Conservation (phyloP, 345 rosid genomes). For the Lepidium aucheri region DNA sequence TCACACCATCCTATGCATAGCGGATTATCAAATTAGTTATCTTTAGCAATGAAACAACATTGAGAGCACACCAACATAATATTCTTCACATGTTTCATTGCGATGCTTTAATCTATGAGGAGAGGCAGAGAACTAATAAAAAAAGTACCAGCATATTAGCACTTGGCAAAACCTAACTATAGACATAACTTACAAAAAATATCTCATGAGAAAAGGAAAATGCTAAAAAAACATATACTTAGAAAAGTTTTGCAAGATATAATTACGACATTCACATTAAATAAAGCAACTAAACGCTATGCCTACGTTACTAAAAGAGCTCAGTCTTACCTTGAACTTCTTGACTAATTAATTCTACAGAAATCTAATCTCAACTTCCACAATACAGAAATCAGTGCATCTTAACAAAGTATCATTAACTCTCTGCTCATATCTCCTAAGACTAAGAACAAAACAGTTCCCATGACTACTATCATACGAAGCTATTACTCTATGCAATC, state of each 20-base stretch:
- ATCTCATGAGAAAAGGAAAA: not conserved
- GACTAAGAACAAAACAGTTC: not conserved
- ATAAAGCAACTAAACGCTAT: not conserved
- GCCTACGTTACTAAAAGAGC: not conserved
- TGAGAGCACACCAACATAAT: not conserved
- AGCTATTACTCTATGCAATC: not conserved
- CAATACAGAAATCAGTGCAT: not conserved
- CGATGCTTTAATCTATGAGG: not conserved
- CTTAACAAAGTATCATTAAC: not conserved
- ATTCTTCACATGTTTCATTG: not conserved
- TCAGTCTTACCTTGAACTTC: not conserved
- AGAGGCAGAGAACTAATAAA: not conserved
- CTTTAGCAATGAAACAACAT: not conserved
- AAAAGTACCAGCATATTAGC: not conserved
- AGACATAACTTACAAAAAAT: not conserved
- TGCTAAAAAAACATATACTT: not conserved
- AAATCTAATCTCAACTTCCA: not conserved
- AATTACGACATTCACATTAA: not conserved
- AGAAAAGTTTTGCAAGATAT: not conserved
- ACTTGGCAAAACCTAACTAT: not conserved
- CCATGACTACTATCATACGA: not conserved
- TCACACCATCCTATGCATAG: slow-evolving; percentile 66
- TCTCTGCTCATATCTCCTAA: not conserved
- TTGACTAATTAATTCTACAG: not conserved
- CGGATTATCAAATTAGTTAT: not conserved